Percentiles rank a stretch among this genome's conserved stretches.
Evolutionary conservation across 2,329 filamentous ascomycete genomes (phyloP).

Genomic region (Penicillium expansum): DNA sequence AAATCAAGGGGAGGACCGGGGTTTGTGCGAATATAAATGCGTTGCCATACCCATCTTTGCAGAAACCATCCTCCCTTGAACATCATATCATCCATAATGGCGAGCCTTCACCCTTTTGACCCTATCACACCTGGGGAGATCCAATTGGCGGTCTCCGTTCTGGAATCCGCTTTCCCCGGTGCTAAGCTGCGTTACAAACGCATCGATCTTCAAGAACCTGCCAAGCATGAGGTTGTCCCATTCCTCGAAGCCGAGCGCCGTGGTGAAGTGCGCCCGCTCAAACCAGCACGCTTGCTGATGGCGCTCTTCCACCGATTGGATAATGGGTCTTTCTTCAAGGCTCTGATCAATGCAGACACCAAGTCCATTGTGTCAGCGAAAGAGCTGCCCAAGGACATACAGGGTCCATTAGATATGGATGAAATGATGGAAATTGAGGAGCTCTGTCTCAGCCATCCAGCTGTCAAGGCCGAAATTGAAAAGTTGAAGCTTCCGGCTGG

Average conservation of each 20-base stretch:
- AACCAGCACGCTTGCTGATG: conserved; percentile 54
- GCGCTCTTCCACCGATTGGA: conserved; percentile 48
- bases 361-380: conserved; percentile 38
- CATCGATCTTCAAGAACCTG: conserved; percentile 64
- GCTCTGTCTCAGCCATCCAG: conserved; percentile 54
- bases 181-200: conserved; percentile 57
- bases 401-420: conserved; percentile 58
- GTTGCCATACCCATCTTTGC: conserved; percentile 1
- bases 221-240: conserved; percentile 57
- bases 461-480: conserved; percentile 57
- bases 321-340: conserved; percentile 44
- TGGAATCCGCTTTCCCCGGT: conserved; percentile 38
- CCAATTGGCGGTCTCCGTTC: conserved; percentile 38
- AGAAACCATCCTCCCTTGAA: background rate
- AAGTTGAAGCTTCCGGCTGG: conserved; percentile 59
- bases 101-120: conserved; percentile 40
- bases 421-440: conserved; percentile 60
- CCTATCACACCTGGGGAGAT: conserved; percentile 42
- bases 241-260: conserved; percentile 63
- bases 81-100: conserved; percentile 15
- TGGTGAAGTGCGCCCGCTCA: conserved; percentile 48
- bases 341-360: conserved; percentile 42
- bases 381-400: conserved; percentile 49
- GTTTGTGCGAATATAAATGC: conserved; percentile 8
- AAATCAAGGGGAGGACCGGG: background rate